Percentiles rank a stretch among this genome's conserved stretches.
Conservation (phyloP, 1,139 yeast species). For the Torulaspora globosa region DNA sequence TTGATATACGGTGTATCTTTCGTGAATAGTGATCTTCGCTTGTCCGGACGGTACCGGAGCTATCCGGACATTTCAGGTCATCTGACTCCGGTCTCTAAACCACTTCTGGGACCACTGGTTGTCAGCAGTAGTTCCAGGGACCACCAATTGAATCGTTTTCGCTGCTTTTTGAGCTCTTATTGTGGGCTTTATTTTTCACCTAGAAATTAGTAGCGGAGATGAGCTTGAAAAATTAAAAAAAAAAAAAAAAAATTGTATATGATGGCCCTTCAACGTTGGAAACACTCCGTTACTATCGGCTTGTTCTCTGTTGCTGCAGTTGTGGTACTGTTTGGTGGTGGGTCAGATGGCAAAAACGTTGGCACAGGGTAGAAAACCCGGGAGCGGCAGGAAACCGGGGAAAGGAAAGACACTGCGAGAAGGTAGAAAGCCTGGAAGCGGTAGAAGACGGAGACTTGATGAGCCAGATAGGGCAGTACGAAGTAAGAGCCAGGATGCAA, state of each 20-base stretch:
- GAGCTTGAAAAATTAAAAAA: constrained; percentile 1
- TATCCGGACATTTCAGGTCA: not conserved
- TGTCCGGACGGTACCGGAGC: not conserved
- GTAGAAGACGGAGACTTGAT: constrained; percentile 36
- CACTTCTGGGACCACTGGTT: not conserved
- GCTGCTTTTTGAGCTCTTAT: not conserved
- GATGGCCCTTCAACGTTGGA: not conserved
- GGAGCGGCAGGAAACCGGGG: constrained; percentile 42
- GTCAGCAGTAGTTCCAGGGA: not conserved
- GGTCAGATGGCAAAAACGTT: constrained; percentile 40
- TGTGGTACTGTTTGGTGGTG: not conserved
- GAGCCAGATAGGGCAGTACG: constrained; percentile 3
- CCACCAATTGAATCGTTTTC: not conserved
- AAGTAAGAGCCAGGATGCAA: not conserved
- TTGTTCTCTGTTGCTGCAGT: not conserved
- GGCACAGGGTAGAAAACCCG: constrained; percentile 41
- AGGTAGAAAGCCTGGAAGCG: constrained; percentile 42
- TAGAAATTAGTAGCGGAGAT: not conserved
- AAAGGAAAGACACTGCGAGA: constrained; percentile 40
- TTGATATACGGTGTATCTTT: not conserved
- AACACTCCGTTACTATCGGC: not conserved
- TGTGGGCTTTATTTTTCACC: not conserved
- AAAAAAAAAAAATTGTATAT: not conserved
- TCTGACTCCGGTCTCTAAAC: not conserved
- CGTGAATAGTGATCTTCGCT: not conserved